Base-by-base conservation (phyloP, 1,284 basidiomycete genomes). In the Naganishia sp. region DNA sequence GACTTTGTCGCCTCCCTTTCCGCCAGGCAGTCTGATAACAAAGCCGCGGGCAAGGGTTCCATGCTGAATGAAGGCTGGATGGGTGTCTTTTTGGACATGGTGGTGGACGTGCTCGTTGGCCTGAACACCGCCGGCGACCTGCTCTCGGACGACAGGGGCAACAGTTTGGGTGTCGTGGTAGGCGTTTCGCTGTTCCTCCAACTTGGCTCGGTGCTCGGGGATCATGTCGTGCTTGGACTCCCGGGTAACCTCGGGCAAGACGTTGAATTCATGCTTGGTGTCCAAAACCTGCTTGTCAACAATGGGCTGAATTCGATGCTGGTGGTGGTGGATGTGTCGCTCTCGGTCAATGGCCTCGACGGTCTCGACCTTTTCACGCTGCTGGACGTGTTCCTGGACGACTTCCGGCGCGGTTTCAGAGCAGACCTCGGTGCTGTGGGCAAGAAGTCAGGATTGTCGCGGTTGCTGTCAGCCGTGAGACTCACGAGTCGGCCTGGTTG, bases 271-370 rank as follows among this genome's bases (percentile, higher is more conserved):
- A 67, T 79, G 76, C 72, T 79, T 67, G 51, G 74, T 74, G 41
- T 71, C 70, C 45, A 76, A 71, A 32, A 66, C 64, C 68, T 74
- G 72, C 47, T 74, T 65, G 73, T 76, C 69, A 47, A 67, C 69
- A 49, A 80, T 73, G 60, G 78, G 78, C 71, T 79, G 77, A 57
- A 80, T 71, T 66, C 77, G 77, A 75, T 79, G 77, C 72, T 77
- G 67, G 46, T 64, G 66, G 53, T 67, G 60, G 55, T 46, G 49
- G 62, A 78, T 67, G 58, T 80, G 78, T 54, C 72, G 69, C 69
- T 80, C 78, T 25, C 76, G 71, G 75, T 80, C 77, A 64, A 78
- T 67, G 32, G 78, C 78, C 72, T 79, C 75, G 51, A 68, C 66
- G 67, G 74, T 72, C 71, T 76, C 76, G 61, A 74, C 61, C 43